Evolutionary conservation across 208 protist species (phyloP), one percentile per base, ranked within the genome.

Genomic region (Acanthamoeba lugdunensis): DNA sequence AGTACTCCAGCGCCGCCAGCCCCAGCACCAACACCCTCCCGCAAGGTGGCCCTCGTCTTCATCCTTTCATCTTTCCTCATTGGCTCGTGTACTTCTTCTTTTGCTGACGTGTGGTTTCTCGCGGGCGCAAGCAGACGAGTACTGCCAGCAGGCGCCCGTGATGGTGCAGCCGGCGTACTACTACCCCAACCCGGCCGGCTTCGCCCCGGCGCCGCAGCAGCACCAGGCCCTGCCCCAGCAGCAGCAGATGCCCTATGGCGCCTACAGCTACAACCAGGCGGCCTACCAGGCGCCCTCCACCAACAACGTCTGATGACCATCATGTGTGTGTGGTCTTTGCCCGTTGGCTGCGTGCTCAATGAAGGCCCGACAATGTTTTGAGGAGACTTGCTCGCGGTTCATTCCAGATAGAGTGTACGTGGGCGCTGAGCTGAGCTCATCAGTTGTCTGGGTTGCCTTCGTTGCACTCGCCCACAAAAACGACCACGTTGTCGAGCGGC

Each of bases 361-460:
- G 37, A 41, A 41, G 37, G 37, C 2, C 37, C 37, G 37, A n/a
- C n/a, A n/a, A n/a, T n/a, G n/a, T n/a, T n/a, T n/a, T n/a, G n/a
- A n/a, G n/a, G n/a, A n/a, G n/a, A n/a, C n/a, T n/a, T n/a, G n/a
- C n/a, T n/a, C n/a, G n/a, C n/a, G n/a, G n/a, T n/a, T n/a, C n/a
- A n/a, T n/a, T n/a, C n/a, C n/a, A n/a, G n/a, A n/a, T 54, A 82
- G 73, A 82, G 41, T 33, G 33, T 14, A 65, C 23, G 5, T 65
- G 14, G 14, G 58, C 21, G 18, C 58, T 21, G 3, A 58, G 18
- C 23, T n/a, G 11, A 11, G 11, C 45, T 58, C 8, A 9, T 90
- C 56, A 90, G 56, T 90, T 71, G 25, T 90, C 58, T 21, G 84
- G 52, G 14, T 71, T 65, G 5, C 84, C 84, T 69, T 90, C 84